Percentiles rank a stretch among this genome's conserved stretches.
Evolutionary conservation across 352 stramenopile species (phyloP).

Genomic region (Phytopythium sindhum): DNA sequence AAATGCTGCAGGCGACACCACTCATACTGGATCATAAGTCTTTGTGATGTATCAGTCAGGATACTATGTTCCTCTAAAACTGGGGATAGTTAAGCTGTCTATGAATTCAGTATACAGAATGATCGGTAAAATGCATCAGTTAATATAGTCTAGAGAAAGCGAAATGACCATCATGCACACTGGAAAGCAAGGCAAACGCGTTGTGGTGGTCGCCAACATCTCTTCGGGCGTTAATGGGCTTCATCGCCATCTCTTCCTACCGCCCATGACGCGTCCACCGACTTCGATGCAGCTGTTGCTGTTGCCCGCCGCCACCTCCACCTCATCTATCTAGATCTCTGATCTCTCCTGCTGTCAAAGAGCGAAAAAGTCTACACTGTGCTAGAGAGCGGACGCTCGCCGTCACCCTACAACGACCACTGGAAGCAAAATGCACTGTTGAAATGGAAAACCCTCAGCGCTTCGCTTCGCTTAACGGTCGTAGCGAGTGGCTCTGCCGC

Average conservation of each 20-base stretch:
- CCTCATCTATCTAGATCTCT: neutral
- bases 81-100: neutral
- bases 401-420: too few species aligned
- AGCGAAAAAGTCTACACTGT: neutral
- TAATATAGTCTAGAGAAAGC: too few species aligned
- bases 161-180: neutral
- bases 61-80: neutral
- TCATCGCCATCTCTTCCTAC: neutral
- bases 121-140: too few species aligned
- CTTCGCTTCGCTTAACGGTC: conserved; percentile 35
- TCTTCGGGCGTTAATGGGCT: neutral
- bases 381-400: too few species aligned
- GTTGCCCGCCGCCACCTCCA: neutral
- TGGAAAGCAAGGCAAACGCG: neutral
- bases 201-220: too few species aligned
- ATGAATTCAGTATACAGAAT: too few species aligned
- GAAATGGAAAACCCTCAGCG: neutral
- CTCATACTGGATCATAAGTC: neutral
- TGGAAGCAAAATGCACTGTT: conserved; percentile 7
- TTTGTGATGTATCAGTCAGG: neutral
- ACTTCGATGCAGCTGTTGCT: neutral
- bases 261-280: neutral
- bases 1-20: neutral
- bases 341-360: neutral
- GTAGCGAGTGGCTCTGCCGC: conserved; percentile 36